Base-by-base conservation (phyloP, 352 stramenopile genomes). In the Phytophthora ramorum region DNA sequence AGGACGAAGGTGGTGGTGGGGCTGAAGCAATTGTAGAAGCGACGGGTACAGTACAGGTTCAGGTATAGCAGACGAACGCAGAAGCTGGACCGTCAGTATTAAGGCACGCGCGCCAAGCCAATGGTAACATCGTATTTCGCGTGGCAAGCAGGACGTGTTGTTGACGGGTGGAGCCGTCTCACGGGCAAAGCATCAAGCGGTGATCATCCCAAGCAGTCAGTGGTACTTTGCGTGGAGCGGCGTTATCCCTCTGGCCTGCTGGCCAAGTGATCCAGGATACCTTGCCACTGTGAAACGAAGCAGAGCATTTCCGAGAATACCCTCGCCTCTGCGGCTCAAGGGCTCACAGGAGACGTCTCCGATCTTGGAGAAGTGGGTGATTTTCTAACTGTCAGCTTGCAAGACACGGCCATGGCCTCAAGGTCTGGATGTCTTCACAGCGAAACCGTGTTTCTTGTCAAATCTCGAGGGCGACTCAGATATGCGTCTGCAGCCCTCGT, bases 81-180 rank as follows among this genome's bases (percentile, higher is more conserved):
- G 45, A 47, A 34, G 35, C 61, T 64, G 46, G 61, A 69, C 61
- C 52, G 20, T 51, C 51, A 49, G 41, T 40, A 26, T 24, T 17
- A 26, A 16, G 58, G 56, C 63, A 66, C 63, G 51, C 56, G 56
- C 40, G 56, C 49, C 56, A 45, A 20, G 26, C 63, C 63, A 66
- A 71, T 71, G 56, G 20, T 12, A 54, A 26, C 54, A 50, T 37
- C 8, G 34, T 52, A 43, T 58, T 47, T 40, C 37, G 37, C 34
- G 34, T n/a, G 9, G 34, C 52, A 50, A 37, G 52, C 22, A 8
- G 26, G 26, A 12, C 32, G 0, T 19, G 13, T 32, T 65, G 62
- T 61, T 70, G 63, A 70, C 48, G 38, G 34, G 47, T 55, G 16
- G 55, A 45, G 30, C 32, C 55, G 55, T 66, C 63, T 61, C 48